Percentiles rank a stretch among this genome's conserved stretches.
These are phyloP conservation scores for Hypoxylon sp. DNA, from an alignment of 2,329 filamentous ascomycete genomes.

Conservation along the genomic window DNA sequence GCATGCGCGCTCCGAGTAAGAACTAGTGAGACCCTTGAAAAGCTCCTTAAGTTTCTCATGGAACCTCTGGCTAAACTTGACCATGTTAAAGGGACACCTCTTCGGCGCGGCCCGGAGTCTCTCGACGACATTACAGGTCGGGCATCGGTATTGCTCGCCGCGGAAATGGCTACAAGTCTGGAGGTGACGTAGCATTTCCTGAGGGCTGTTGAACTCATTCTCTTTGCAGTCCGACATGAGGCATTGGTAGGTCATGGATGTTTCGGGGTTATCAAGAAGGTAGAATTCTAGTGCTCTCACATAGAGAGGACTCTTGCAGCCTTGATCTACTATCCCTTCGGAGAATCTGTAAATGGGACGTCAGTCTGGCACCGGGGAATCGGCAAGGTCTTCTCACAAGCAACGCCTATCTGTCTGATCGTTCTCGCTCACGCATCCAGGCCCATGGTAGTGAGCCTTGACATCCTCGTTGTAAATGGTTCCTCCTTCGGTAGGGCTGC, in stretches of 20 bases:
- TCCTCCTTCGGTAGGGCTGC: not conserved
- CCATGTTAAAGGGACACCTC: constrained; percentile 31
- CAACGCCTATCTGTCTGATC: not conserved
- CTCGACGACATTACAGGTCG: constrained; percentile 17
- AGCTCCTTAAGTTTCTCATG: not conserved
- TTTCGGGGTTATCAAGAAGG: constrained; percentile 13
- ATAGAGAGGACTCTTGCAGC: constrained; percentile 29
- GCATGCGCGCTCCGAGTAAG: no score
- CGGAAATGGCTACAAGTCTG: constrained; percentile 27
- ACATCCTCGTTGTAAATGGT: not conserved
- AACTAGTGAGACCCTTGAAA: constrained; percentile 8
- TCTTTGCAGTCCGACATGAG: constrained; percentile 26
- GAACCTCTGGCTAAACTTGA: constrained; percentile 10
- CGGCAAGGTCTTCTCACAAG: not conserved
- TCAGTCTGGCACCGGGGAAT: not conserved
- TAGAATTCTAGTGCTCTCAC: constrained; percentile 29
- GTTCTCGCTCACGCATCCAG: not conserved
- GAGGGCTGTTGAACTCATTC: constrained; percentile 9
- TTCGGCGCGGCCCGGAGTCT: constrained; percentile 19
- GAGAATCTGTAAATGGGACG: constrained; percentile 20
- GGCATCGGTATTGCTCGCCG: constrained; percentile 22
- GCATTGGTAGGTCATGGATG: constrained; percentile 17
- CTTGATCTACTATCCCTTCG: constrained; percentile 30
- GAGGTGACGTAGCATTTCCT: constrained; percentile 35
- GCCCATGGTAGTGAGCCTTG: not conserved